phyloP scores from a whole-genome alignment of 163 green algal genomes.

The Scenedesmus sp. region DNA sequence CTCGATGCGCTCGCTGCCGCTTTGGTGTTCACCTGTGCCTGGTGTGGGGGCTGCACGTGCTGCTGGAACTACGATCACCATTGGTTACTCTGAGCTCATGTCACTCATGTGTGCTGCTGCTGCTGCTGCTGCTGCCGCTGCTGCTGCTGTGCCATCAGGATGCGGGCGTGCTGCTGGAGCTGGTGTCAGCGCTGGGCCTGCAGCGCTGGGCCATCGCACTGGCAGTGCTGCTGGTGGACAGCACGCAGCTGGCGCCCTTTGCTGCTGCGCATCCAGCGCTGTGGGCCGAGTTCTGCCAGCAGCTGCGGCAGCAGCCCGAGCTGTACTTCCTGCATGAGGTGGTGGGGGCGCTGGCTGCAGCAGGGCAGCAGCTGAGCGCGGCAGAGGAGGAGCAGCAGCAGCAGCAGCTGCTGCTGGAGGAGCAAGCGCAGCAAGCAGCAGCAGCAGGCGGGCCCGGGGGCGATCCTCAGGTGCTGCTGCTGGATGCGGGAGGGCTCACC shows the following conservation, averaged over 20 bases:
- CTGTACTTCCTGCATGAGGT: conserved; percentile 52
- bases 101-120: not conserved
- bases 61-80: not conserved
- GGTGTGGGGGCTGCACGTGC: not conserved
- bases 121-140: not conserved
- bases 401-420: not conserved
- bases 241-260: conserved; percentile 52
- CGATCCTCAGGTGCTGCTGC: not conserved
- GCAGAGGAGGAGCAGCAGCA: not conserved
- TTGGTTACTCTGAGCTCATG: not conserved
- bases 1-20: not conserved
- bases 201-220: conserved; percentile 61
- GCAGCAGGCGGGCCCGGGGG: not conserved
- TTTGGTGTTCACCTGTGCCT: not conserved
- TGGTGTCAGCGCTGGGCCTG: conserved; percentile 54
- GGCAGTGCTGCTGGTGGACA: conserved; percentile 72
- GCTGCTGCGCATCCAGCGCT: conserved; percentile 22
- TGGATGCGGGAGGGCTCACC: not conserved
- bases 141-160: conserved; percentile 33
- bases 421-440: not conserved
- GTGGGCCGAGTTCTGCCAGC: conserved; percentile 52
- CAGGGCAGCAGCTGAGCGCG: not conserved
- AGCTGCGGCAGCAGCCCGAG: conserved; percentile 21
- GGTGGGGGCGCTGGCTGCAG: conserved; percentile 32
- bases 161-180: conserved; percentile 31